Base-by-base conservation (phyloP, 2,329 filamentous ascomycete species). In the Tolypocladium capitatum region DNA sequence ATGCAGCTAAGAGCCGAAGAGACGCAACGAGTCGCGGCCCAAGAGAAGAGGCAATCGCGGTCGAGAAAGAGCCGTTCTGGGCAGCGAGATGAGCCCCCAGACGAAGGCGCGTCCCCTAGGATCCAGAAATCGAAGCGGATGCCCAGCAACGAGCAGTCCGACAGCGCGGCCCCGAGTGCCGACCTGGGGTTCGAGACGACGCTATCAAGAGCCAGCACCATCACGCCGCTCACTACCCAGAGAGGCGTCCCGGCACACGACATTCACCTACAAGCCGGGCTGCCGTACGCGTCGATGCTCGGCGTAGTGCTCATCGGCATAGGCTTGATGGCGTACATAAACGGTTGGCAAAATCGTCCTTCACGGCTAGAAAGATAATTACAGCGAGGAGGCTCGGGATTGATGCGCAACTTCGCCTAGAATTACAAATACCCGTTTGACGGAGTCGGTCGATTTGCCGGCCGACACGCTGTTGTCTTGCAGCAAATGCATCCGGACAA, bases 311-410 rank as follows among this genome's bases (percentile, higher is more conserved):
- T 92, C 48, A 69, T 92, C 51, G 86, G 86, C 31, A 83, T 92
- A 69, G 84, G 86, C 14, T 64, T 92, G 53, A 92, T 92, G 86
- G 85, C 84, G 38, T 90, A 89, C 65, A 74, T 92, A 56, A 92
- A 92, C 59, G 83, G 84, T 46, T 91, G 85, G 85, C 84, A 88
- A 57, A 36, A 59, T 21, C 57, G 64, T 46, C 58, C 65, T 35
- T 54, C 63, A 4, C 57, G 55, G 21, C 46, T 62, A 43, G 64
- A 68, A 49, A 56, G 58, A 58, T 66, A 54, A 61, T 49, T 31
- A 18, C 24, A 24, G 4, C 31, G 13, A 6, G 33, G 33, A 21
- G 31, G 20, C 43, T 16, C 31, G 10, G 7, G 2, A 31, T 35
- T 35, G 20, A 21, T 31, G 18, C 28, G n/a, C 33, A 13, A 18